Evolutionary conservation across 768 basidiomycete species (phyloP).

Genomic region (Phlebiopsis flavidoalba): DNA sequence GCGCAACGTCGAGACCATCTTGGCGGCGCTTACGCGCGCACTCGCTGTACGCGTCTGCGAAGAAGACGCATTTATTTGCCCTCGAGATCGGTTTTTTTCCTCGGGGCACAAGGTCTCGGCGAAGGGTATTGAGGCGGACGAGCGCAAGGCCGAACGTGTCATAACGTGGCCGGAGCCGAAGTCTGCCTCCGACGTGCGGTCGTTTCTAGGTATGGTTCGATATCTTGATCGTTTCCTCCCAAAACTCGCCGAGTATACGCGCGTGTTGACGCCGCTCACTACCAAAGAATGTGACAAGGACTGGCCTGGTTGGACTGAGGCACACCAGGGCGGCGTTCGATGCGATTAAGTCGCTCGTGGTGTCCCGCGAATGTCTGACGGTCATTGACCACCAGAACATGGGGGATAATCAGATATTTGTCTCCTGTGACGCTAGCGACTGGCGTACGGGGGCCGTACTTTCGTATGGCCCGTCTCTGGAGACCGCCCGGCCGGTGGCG

Average conservation of each 20-base stretch:
- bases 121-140: conserved; percentile 22
- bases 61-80: conserved; percentile 25
- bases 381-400: conserved; percentile 28
- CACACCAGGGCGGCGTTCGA: conserved; percentile 31
- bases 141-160: conserved; percentile 23
- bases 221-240: conserved; percentile 30
- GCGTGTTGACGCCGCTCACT: conserved; percentile 23
- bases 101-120: conserved; percentile 25
- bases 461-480: conserved; percentile 27
- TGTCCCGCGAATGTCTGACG: conserved; percentile 23
- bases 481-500: neutral
- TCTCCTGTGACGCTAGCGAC: conserved; percentile 30
- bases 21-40: conserved; percentile 27
- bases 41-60: conserved; percentile 24
- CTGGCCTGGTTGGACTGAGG: conserved; percentile 20
- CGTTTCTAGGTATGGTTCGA: conserved; percentile 23
- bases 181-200: conserved; percentile 15
- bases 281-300: conserved; percentile 14
- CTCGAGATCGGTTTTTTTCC: conserved; percentile 12
- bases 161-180: conserved; percentile 24
- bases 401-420: conserved; percentile 28
- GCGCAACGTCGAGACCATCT: conserved; percentile 23
- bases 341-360: conserved; percentile 27
- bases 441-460: conserved; percentile 26
- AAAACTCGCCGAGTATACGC: conserved; percentile 23